phyloP scores from a whole-genome alignment of 2,329 filamentous ascomycete species.

The Fusarium sp. region DNA sequence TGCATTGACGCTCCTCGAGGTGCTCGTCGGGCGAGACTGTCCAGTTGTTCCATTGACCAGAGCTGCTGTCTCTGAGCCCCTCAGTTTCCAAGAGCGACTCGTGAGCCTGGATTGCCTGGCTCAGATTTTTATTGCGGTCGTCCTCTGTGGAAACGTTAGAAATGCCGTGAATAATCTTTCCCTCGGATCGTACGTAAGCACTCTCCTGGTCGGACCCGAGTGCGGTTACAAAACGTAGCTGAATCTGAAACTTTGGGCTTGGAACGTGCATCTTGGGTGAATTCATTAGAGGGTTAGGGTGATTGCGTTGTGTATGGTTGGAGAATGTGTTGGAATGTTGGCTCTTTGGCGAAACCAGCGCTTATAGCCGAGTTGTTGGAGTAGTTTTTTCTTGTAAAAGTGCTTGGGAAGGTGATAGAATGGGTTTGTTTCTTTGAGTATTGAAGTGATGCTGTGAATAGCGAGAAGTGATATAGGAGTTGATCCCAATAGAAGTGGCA shows the following conservation, averaged over 20 bases:
- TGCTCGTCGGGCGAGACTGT: conserved; percentile 15
- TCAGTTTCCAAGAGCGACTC: not conserved
- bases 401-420: not conserved
- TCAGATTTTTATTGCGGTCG: not conserved
- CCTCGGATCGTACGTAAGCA: too few species aligned
- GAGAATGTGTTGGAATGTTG: not conserved
- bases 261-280: not conserved
- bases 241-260: not conserved
- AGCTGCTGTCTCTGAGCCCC: too few species aligned
- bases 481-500: too few species aligned
- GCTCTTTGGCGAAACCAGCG: not conserved
- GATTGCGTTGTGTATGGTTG: not conserved
- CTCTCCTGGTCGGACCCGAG: too few species aligned
- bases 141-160: too few species aligned
- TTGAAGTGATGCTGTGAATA: not conserved
- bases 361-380: not conserved
- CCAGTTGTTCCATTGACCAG: conserved; percentile 13
- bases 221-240: too few species aligned
- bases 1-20: conserved; percentile 23
- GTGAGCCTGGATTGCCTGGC: not conserved
- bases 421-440: not conserved
- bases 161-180: too few species aligned
- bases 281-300: not conserved
- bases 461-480: not conserved
- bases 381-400: not conserved